Percentiles rank a stretch among this genome's conserved stretches.
These are phyloP conservation scores for Pseudogymnoascus sp. DNA, from an alignment of 2,329 filamentous ascomycete species.

Conservation along the genomic window DNA sequence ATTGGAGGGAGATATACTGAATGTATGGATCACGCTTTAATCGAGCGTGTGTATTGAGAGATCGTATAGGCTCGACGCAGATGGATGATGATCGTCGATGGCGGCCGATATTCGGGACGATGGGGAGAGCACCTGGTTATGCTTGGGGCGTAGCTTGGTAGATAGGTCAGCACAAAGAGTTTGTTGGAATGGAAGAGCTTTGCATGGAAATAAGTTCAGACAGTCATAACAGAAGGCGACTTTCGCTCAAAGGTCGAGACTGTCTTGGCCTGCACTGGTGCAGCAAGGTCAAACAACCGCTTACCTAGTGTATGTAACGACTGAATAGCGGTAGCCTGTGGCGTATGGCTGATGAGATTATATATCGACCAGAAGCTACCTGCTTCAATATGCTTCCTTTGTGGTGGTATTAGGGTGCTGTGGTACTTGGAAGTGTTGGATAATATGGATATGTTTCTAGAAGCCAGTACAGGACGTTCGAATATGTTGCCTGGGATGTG, in stretches of 20 bases:
- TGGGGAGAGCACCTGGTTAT: neutral
- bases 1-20: constrained; percentile 37
- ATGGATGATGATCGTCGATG: constrained; percentile 1
- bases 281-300: constrained; percentile 5
- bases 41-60: neutral
- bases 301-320: constrained; percentile 8
- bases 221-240: constrained; percentile 2
- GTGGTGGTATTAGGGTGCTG: constrained; percentile 5
- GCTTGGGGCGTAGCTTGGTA: neutral
- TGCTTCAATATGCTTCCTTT: neutral
- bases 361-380: neutral
- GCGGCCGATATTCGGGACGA: neutral
- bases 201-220: neutral
- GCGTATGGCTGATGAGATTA: neutral
- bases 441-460: constrained; percentile 9
- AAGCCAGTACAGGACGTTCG: constrained; percentile 2
- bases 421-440: constrained; percentile 1
- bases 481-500: constrained; percentile 8
- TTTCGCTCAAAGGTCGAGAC: neutral
- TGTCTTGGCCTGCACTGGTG: neutral
- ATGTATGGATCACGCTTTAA: constrained; percentile 17
- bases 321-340: constrained; percentile 3
- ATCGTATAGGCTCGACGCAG: neutral
- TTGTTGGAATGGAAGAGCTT: neutral
- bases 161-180: neutral